These are phyloP conservation scores for Ochetophila trinervis DNA, from an alignment of 306 rosid genomes.

Conservation along the genomic window DNA sequence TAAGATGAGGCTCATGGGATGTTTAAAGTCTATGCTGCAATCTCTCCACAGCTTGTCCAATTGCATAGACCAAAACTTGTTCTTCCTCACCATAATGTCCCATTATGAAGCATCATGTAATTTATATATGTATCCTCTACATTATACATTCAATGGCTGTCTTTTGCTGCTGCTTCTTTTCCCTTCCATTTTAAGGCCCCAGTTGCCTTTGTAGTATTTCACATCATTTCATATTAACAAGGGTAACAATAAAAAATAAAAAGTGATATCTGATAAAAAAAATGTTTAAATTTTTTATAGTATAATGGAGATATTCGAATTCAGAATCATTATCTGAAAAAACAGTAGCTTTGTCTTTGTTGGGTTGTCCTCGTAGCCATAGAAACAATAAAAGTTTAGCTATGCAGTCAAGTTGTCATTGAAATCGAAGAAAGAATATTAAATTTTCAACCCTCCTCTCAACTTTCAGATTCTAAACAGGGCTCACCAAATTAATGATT, in stretches of 20 bases:
- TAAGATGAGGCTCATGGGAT: slow-evolving; percentile 23
- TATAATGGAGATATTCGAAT: too few relatives aligned
- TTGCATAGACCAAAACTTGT: slow-evolving; percentile 16
- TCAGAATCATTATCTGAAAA: too few relatives aligned
- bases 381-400: too few relatives aligned
- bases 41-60: slow-evolving; percentile 13
- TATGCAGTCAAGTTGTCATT: too few relatives aligned
- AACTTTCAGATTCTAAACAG: not conserved
- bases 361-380: too few relatives aligned
- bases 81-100: slow-evolving; percentile 8
- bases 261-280: too few relatives aligned
- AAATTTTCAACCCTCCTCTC: not conserved
- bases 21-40: slow-evolving; percentile 10
- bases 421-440: too few relatives aligned
- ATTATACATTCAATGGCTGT: not conserved
- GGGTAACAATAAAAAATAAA: too few relatives aligned
- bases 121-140: slow-evolving; percentile 9
- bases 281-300: too few relatives aligned
- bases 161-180: not conserved
- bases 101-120: slow-evolving; percentile 9
- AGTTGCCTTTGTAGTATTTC: not conserved
- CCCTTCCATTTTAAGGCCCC: slow-evolving; percentile 1
- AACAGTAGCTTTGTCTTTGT: too few relatives aligned
- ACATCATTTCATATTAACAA: not conserved
- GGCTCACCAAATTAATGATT: not conserved